phyloP scores from a whole-genome alignment of 2,329 filamentous ascomycete genomes.

The Colletotrichum liriopes region DNA sequence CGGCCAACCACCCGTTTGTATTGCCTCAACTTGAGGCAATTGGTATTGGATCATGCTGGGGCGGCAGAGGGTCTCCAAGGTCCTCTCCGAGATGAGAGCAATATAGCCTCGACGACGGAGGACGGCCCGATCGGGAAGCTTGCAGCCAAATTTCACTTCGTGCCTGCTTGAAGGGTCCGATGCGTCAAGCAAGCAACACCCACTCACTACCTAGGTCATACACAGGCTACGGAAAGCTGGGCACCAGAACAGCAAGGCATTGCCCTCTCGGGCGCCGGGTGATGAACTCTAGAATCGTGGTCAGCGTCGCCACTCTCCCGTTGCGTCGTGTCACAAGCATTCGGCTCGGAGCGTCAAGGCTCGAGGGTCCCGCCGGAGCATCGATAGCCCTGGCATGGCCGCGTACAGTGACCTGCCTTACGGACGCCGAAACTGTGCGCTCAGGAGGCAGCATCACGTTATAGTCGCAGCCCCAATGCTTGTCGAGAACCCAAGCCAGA shows the following conservation, averaged over 20 bases:
- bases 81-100: constrained; percentile 34
- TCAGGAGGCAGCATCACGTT: background rate
- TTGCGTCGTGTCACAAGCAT: background rate
- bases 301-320: background rate
- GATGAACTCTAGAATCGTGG: background rate
- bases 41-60: background rate
- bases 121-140: constrained; percentile 13
- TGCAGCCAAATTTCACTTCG: constrained; percentile 7
- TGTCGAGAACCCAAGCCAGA: too few relatives aligned
- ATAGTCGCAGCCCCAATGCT: background rate
- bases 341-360: too few relatives aligned
- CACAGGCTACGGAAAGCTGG: background rate
- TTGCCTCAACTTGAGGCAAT: constrained; percentile 23
- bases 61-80: constrained; percentile 12
- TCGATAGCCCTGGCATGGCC: background rate
- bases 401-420: background rate
- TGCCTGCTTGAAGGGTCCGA: background rate
- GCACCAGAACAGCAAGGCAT: background rate
- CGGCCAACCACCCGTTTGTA: background rate
- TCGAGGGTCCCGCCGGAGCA: background rate
- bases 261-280: background rate
- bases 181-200: background rate
- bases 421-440: background rate
- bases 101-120: constrained; percentile 27
- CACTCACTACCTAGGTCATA: background rate